Evolutionary conservation across 345 rosid genomes (phyloP).

Genomic region (Nasturtium officinale): DNA sequence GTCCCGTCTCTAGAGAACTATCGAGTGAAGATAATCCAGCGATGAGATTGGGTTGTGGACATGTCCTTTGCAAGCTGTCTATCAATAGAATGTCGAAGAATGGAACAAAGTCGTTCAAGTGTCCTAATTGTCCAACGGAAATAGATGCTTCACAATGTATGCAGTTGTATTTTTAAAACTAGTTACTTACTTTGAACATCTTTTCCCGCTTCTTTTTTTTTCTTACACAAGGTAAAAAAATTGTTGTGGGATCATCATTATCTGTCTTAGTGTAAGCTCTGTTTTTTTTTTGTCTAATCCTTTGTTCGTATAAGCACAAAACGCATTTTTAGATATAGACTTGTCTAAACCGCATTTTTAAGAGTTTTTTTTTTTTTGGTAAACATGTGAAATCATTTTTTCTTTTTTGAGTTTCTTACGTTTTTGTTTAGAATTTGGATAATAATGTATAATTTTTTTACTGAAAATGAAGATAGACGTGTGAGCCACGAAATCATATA

Average conservation of each 20-base stretch:
- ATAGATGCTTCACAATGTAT: slow-evolving; percentile 53
- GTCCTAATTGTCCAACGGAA: slow-evolving; percentile 64
- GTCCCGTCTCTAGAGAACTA: slow-evolving; percentile 68
- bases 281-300: neutral
- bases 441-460: too few relatives aligned
- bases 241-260: too few relatives aligned
- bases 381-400: too few relatives aligned
- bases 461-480: too few relatives aligned
- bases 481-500: neutral
- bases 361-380: neutral
- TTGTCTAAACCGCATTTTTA: neutral
- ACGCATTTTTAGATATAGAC: too few relatives aligned
- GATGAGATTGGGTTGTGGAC: slow-evolving; percentile 66
- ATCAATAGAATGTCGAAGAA: slow-evolving; percentile 65
- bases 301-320: neutral
- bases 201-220: neutral
- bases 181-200: neutral
- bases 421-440: too few relatives aligned
- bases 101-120: slow-evolving; percentile 53
- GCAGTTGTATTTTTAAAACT: slow-evolving; percentile 51
- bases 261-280: too few relatives aligned
- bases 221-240: neutral
- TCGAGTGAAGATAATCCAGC: slow-evolving; percentile 62
- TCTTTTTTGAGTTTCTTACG: too few relatives aligned
- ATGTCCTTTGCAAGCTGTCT: slow-evolving; percentile 65